Conservation (phyloP, 2,329 filamentous ascomycete species). For the Claviceps africana region DNA sequence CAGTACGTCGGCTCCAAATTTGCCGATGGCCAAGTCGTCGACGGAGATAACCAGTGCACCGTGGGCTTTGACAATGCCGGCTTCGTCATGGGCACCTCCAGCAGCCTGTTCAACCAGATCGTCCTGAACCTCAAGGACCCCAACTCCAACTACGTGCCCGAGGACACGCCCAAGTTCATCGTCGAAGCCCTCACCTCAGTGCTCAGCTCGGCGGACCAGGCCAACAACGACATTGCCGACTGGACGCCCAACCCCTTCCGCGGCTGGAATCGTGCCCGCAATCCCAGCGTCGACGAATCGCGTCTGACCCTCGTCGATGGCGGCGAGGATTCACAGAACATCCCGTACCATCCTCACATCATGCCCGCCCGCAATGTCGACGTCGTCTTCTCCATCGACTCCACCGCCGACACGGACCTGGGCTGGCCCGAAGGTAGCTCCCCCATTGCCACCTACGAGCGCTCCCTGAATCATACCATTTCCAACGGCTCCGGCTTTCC, state of each 20-base stretch:
- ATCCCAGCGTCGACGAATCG: slow-evolving; percentile 27
- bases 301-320: slow-evolving; percentile 65
- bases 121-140: slow-evolving; percentile 52
- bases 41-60: slow-evolving; percentile 30
- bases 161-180: slow-evolving; percentile 29
- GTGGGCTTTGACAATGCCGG: slow-evolving; percentile 65
- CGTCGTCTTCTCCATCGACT: slow-evolving; percentile 52
- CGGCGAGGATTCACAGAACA: slow-evolving; percentile 65
- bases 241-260: slow-evolving; percentile 47
- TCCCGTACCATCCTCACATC: slow-evolving; percentile 56
- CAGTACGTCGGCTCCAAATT: slow-evolving; percentile 47
- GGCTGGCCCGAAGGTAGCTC: slow-evolving; percentile 49
- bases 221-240: slow-evolving; percentile 63
- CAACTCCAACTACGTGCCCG: slow-evolving; percentile 32
- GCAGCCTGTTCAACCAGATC: slow-evolving; percentile 61
- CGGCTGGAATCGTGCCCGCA: slow-evolving; percentile 34
- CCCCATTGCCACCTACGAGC: slow-evolving; percentile 42
- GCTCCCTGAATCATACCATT: slow-evolving; percentile 31
- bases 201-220: slow-evolving; percentile 39
- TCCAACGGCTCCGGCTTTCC: slow-evolving; percentile 45
- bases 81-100: slow-evolving; percentile 72
- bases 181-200: slow-evolving; percentile 34
- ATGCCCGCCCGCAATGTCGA: slow-evolving; percentile 38
- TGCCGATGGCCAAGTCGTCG: slow-evolving; percentile 29
- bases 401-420: slow-evolving; percentile 43